phyloP scores from a whole-genome alignment of 129 eudicot species.

The Tanacetum coccineum region DNA sequence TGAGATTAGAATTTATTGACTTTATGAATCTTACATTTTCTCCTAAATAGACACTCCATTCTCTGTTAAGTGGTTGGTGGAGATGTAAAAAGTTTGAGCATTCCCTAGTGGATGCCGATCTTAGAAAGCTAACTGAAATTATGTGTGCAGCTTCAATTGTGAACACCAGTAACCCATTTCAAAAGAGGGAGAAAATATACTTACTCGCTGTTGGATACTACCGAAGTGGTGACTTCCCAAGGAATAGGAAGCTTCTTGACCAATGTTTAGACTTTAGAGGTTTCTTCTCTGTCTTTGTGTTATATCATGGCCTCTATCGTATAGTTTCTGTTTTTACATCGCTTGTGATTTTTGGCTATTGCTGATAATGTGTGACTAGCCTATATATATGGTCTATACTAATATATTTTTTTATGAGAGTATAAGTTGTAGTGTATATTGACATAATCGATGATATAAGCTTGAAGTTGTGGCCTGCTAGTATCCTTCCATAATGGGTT shows the following conservation, averaged over 20 bases:
- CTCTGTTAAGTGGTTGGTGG: background rate
- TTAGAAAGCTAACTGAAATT: conserved; percentile 7
- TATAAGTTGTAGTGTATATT: no score
- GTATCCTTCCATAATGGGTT: no score
- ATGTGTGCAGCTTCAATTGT: conserved; percentile 41
- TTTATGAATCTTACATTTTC: background rate
- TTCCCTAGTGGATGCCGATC: background rate
- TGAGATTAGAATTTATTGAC: background rate
- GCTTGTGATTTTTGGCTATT: background rate
- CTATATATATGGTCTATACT: no score
- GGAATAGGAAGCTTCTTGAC: conserved; percentile 62
- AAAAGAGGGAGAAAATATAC: conserved; percentile 54
- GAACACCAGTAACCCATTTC: conserved; percentile 43
- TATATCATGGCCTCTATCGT: background rate
- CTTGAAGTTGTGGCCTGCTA: no score
- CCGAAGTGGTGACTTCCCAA: conserved; percentile 54
- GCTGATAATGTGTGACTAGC: no score
- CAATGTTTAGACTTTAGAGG: conserved; percentile 73
- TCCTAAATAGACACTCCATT: background rate
- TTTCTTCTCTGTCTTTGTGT: conserved; percentile 14
- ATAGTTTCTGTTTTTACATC: background rate
- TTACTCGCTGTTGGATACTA: conserved; percentile 68
- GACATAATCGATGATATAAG: no score
- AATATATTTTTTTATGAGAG: no score
- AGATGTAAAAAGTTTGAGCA: background rate